A percentile compares a stretch with the other conserved stretches of the same genome.
These are phyloP conservation scores for Grosmannia clavigera DNA, from an alignment of 2,329 filamentous ascomycete species.

Conservation along the genomic window DNA sequence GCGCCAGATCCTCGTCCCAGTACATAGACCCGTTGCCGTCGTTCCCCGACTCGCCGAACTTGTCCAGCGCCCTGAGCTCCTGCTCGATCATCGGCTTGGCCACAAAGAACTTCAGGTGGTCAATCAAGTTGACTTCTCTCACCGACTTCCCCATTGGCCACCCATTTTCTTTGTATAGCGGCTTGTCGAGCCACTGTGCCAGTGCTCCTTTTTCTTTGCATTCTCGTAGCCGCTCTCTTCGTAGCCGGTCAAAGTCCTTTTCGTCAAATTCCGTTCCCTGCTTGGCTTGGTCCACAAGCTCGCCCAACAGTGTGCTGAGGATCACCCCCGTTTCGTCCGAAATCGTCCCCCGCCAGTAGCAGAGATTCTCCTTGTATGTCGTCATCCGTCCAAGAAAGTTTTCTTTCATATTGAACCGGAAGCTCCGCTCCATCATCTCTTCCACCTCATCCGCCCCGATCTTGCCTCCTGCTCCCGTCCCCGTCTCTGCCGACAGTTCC, in stretches of 20 bases:
- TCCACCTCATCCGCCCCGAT: conserved; percentile 15
- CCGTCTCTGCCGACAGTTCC: conserved; percentile 23
- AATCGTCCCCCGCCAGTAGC: conserved; percentile 45
- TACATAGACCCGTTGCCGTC: conserved; percentile 6
- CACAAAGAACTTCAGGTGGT: conserved; percentile 46
- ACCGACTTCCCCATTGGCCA: conserved; percentile 19
- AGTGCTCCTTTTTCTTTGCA: conserved; percentile 12
- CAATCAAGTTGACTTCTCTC: conserved; percentile 36
- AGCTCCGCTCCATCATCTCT: conserved; percentile 38
- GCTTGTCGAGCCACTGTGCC: conserved; percentile 19
- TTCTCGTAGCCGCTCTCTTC: conserved; percentile 7
- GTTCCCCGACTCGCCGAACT: not conserved
- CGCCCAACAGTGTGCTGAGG: conserved; percentile 38
- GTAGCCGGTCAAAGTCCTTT: conserved; percentile 27
- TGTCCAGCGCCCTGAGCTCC: conserved; percentile 23
- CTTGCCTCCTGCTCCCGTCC: too few relatives aligned
- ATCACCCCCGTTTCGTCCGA: conserved; percentile 27
- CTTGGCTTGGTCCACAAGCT: conserved; percentile 46
- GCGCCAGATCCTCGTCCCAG: conserved; percentile 26
- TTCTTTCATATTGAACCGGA: conserved; percentile 45
- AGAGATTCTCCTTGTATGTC: conserved; percentile 47
- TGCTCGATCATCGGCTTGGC: conserved; percentile 28
- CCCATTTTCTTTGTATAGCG: conserved; percentile 29
- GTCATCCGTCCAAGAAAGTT: conserved; percentile 53
- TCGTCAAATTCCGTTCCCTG: conserved; percentile 38